Conservation (phyloP, 1,284 basidiomycete genomes). For the Heliocybe sulcata region DNA sequence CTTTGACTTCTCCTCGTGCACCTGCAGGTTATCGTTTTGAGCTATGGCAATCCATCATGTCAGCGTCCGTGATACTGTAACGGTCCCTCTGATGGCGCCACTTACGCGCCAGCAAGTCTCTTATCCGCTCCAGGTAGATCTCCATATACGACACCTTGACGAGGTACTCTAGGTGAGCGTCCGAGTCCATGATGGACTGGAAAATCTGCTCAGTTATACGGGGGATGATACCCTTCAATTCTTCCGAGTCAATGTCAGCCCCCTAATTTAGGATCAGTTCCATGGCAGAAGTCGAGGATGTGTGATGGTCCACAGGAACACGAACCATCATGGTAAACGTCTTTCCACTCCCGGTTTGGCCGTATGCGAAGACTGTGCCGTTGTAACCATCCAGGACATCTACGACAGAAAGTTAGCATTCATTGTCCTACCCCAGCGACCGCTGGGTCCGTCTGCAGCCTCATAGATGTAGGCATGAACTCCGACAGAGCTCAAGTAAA, state of each 20-base stretch:
- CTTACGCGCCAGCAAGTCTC: slow-evolving; percentile 94
- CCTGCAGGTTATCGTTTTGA: slow-evolving; percentile 96
- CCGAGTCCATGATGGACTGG: slow-evolving; percentile 93
- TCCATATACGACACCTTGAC: slow-evolving; percentile 99
- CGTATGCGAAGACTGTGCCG: slow-evolving; percentile 97
- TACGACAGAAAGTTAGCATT: slow-evolving; percentile 22
- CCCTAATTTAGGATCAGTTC: slow-evolving; percentile 47
- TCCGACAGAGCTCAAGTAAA: neutral
- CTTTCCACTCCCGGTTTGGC: slow-evolving; percentile 97
- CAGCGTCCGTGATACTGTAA: neutral
- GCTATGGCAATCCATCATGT: slow-evolving; percentile 40
- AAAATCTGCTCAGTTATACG: slow-evolving; percentile 99
- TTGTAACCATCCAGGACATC: slow-evolving; percentile 99
- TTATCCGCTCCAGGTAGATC: slow-evolving; percentile 96
- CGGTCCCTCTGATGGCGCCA: slow-evolving; percentile 12
- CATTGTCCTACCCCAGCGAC: neutral
- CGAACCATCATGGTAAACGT: slow-evolving; percentile 96
- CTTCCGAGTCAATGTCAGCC: slow-evolving; percentile 90
- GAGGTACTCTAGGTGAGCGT: slow-evolving; percentile 93
- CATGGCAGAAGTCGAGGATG: slow-evolving; percentile 2
- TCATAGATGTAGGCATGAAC: neutral
- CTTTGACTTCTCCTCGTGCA: slow-evolving; percentile 97
- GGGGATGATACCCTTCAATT: slow-evolving; percentile 94
- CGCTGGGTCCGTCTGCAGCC: too few relatives aligned
- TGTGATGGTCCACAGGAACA: slow-evolving; percentile 8